Conservation (phyloP, 345 rosid genomes). For the Angophora floribunda region DNA sequence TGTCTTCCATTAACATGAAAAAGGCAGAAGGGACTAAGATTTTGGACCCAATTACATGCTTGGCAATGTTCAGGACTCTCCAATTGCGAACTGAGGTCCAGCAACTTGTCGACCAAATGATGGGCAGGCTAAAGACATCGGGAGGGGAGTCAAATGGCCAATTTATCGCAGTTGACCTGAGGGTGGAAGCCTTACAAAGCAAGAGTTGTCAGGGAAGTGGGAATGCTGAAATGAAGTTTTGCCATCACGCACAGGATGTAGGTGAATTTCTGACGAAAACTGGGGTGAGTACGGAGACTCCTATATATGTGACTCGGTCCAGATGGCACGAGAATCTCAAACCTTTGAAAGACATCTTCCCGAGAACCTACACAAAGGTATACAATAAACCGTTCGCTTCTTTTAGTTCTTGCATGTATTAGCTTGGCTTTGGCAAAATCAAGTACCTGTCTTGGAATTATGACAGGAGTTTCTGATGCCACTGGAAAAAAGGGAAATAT, state of each 20-base stretch:
- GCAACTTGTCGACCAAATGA: conserved; percentile 18
- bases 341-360: conserved; percentile 25
- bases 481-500: conserved; percentile 7
- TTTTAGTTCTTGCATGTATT: not conserved
- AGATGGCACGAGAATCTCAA: conserved; percentile 24
- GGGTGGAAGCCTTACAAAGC: conserved; percentile 10
- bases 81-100: conserved; percentile 16
- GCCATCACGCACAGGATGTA: conserved; percentile 9
- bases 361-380: conserved; percentile 29
- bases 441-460: not conserved
- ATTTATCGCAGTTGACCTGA: conserved; percentile 26
- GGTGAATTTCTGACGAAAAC: conserved; percentile 22
- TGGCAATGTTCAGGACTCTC: conserved; percentile 20
- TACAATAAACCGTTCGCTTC: not conserved
- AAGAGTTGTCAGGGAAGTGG: conserved; percentile 13
- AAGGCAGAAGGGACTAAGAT: not conserved
- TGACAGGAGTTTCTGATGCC: conserved; percentile 22
- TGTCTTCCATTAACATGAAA: conserved; percentile 19
- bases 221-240: conserved; percentile 8
- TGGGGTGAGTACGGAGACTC: conserved; percentile 20
- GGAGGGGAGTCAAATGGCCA: conserved; percentile 11
- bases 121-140: conserved; percentile 9
- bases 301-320: conserved; percentile 19
- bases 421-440: not conserved
- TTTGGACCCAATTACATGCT: conserved; percentile 15